Percentiles rank a stretch among this genome's conserved stretches.
Conservation (phyloP, 1,284 basidiomycete species). For the Polyporus tsugae region DNA sequence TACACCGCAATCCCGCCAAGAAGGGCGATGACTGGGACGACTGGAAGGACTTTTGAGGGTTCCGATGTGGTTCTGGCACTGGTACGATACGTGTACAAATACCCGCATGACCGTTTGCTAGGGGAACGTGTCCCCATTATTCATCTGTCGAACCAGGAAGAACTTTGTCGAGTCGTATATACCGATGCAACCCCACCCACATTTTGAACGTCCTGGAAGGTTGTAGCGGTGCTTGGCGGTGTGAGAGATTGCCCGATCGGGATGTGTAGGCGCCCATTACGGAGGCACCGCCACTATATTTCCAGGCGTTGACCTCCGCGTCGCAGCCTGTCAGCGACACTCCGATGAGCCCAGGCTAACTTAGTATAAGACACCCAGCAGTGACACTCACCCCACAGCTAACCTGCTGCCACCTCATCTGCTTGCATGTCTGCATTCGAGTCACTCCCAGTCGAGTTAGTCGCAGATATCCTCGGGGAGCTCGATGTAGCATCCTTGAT, state of each 20-base stretch:
- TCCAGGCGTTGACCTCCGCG: slow-evolving; percentile 4
- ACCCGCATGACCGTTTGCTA: slow-evolving; percentile 23
- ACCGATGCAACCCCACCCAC: slow-evolving; percentile 11
- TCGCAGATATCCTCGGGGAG: slow-evolving; percentile 74
- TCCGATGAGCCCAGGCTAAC: not conserved
- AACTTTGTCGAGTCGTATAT: slow-evolving; percentile 3
- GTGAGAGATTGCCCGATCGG: not conserved
- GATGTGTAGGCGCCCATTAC: slow-evolving; percentile 5
- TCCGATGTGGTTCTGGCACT: slow-evolving; percentile 16
- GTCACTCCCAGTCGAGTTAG: slow-evolving; percentile 73
- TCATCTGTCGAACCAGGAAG: not conserved
- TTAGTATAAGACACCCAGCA: not conserved
- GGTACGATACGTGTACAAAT: slow-evolving; percentile 11
- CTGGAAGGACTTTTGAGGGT: slow-evolving; percentile 74
- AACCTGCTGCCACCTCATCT: slow-evolving; percentile 9
- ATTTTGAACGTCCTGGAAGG: not conserved
- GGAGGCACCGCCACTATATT: slow-evolving; percentile 20
- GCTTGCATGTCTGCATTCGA: slow-evolving; percentile 46
- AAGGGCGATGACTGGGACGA: slow-evolving; percentile 74
- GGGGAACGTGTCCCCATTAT: not conserved
- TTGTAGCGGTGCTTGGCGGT: slow-evolving; percentile 13
- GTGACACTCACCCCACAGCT: not conserved
- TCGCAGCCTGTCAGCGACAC: slow-evolving; percentile 16
- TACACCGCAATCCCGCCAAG: slow-evolving; percentile 40
- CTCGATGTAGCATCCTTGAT: slow-evolving; percentile 70